A percentile compares a stretch with the other conserved stretches of the same genome.
Evolutionary conservation across 2,329 filamentous ascomycete genomes (phyloP).

Genomic region (Pestalotiopsis sp.): DNA sequence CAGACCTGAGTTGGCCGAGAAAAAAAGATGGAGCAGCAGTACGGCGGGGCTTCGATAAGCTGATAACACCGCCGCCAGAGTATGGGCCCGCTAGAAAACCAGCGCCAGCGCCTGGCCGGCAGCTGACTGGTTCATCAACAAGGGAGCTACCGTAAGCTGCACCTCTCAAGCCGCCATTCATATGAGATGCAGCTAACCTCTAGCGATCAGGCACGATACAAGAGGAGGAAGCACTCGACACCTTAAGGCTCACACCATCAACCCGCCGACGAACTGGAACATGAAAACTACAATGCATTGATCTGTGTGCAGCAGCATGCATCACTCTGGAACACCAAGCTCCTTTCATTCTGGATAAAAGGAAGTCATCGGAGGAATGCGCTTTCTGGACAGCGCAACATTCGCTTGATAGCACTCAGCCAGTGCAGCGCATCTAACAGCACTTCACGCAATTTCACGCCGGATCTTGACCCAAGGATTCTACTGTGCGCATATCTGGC

Average conservation of each 20-base stretch:
- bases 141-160: background rate
- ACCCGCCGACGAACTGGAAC: background rate
- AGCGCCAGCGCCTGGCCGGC: background rate
- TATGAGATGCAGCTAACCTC: background rate
- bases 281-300: background rate
- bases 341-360: background rate
- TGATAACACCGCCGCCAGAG: background rate
- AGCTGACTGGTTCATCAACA: background rate
- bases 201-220: background rate
- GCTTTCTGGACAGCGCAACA: background rate
- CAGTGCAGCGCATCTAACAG: background rate
- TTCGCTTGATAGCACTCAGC: background rate
- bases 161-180: background rate
- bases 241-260: background rate
- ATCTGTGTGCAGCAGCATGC: background rate
- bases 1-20: background rate
- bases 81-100: background rate
- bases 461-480: background rate
- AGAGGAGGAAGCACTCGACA: background rate
- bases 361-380: background rate
- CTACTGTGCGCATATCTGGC: background rate
- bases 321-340: background rate
- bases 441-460: background rate
- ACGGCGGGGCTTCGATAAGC: conserved; percentile 1
- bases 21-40: conserved; percentile 11